Evolutionary conservation across 305 asterid genomes (phyloP).

Genomic region (Fraxinus albicans): DNA sequence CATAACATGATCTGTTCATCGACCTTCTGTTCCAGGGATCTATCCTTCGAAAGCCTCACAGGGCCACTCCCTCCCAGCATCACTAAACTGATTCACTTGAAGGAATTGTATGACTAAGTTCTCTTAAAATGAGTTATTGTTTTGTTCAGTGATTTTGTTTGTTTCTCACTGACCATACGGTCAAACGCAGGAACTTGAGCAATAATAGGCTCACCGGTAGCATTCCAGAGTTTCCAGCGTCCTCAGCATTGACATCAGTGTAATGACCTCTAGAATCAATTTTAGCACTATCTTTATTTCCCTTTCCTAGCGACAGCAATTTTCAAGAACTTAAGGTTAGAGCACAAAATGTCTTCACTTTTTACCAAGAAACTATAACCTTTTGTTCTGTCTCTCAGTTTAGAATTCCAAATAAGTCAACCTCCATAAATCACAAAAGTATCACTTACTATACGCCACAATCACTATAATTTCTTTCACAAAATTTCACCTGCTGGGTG

Average conservation of each 20-base stretch:
- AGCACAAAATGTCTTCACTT: background rate
- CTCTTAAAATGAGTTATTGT: background rate
- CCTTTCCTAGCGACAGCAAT: conserved; percentile 9
- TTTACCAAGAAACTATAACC: conserved; percentile 7
- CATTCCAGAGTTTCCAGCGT: conserved; percentile 45
- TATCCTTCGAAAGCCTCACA: conserved; percentile 39
- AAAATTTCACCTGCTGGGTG: background rate
- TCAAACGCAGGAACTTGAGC: conserved; percentile 57
- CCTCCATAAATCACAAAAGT: background rate
- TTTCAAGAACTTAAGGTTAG: conserved; percentile 7
- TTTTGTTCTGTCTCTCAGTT: background rate
- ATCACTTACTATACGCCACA: background rate
- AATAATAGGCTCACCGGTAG: conserved; percentile 51
- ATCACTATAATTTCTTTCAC: background rate
- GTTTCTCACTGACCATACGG: conserved; percentile 9
- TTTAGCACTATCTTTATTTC: background rate
- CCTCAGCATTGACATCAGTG: conserved; percentile 45
- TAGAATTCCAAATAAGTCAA: background rate
- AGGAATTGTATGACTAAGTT: conserved; percentile 46
- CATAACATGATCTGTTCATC: background rate
- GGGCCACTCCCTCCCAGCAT: conserved; percentile 63
- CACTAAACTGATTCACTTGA: conserved; percentile 52
- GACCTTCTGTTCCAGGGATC: conserved; percentile 41
- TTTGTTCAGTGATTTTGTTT: background rate
- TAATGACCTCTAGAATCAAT: conserved; percentile 26